Base-by-base conservation (phyloP, 2,329 filamentous ascomycete genomes). In the Aspergillus terreus region DNA sequence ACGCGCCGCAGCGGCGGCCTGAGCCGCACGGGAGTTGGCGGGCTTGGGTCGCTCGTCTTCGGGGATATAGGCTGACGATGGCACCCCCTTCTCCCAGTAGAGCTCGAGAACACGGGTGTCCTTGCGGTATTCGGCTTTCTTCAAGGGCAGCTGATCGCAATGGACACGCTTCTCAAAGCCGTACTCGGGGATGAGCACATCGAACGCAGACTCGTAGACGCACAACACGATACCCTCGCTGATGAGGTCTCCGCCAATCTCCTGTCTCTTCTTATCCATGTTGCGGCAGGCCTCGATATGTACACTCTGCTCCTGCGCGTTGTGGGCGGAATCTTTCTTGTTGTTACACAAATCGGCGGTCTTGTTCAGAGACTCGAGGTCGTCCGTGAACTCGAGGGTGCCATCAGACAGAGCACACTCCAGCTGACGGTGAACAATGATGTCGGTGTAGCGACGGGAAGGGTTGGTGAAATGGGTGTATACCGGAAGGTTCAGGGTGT, bases 121-220 rank as follows among this genome's bases (percentile, higher is more conserved):
- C 80, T 97, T 97, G 73, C 95, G 86, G 75, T 94, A 99, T 70
- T 99, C 94, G n/a, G 94, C 94, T 80, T 99, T 99, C 82, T 97
- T 84, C 61, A 99, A 78, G 27, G 94, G 94, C 68, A 99, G 80
- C 78, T 99, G 94, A 68, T 99, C 94, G 69, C 94, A 99, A 75
- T 99, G 94, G 47, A 99, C 94, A 58, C 94, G 90, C 84, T 99
- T 99, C 79, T 99, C 94, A 62, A 99, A 97, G 59, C 94, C 94
- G 79, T 91, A 99, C 69, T 99, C 92, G 5, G 94, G 94, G 69
- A 99, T 97, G 58, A 99, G 82, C 41, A 99, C 90, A 71, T 99
- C 94, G 69, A 99, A 99, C 17, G 94, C 94, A 25, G 94, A 97
- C 74, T 99, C 94, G 72, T 99, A 99, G 30, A 99, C 94, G 68